Conservation (phyloP, 1,139 yeast species). For the Blastobotrys ciferrii region DNA sequence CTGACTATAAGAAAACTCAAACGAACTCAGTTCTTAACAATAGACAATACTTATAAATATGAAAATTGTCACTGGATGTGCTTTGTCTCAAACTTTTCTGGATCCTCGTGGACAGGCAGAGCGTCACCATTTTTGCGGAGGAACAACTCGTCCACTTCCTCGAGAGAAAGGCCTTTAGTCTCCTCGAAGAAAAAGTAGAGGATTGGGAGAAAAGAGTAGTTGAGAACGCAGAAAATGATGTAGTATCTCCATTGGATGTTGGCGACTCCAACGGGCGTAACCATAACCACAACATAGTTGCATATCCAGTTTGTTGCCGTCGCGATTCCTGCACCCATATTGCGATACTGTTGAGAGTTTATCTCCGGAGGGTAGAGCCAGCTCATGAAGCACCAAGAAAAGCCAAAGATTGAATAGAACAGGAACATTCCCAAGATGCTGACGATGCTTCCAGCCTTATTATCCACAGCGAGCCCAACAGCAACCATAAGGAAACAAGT, state of each 20-base stretch:
- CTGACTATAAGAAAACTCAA: no score
- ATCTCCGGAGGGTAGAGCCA: conserved; percentile 34
- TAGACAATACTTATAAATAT: no score
- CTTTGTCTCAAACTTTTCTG: neutral
- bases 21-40: no score
- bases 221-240: conserved; percentile 42
- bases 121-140: conserved; percentile 4
- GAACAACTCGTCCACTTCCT: conserved; percentile 54
- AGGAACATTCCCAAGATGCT: conserved; percentile 23
- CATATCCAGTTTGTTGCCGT: conserved; percentile 51
- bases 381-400: neutral
- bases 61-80: neutral
- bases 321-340: conserved; percentile 49
- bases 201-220: conserved; percentile 28
- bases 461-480: conserved; percentile 14
- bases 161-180: conserved; percentile 53
- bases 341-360: conserved; percentile 54
- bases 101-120: neutral
- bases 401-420: conserved; percentile 29
- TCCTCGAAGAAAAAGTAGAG: conserved; percentile 56
- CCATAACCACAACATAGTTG: conserved; percentile 50
- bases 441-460: conserved; percentile 15
- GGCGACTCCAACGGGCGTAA: conserved; percentile 50
- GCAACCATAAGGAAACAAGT: conserved; percentile 14
- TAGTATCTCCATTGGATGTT: conserved; percentile 47